These are phyloP conservation scores for Alternaria arbusti DNA, from an alignment of 2,329 filamentous ascomycete genomes.

Conservation along the genomic window DNA sequence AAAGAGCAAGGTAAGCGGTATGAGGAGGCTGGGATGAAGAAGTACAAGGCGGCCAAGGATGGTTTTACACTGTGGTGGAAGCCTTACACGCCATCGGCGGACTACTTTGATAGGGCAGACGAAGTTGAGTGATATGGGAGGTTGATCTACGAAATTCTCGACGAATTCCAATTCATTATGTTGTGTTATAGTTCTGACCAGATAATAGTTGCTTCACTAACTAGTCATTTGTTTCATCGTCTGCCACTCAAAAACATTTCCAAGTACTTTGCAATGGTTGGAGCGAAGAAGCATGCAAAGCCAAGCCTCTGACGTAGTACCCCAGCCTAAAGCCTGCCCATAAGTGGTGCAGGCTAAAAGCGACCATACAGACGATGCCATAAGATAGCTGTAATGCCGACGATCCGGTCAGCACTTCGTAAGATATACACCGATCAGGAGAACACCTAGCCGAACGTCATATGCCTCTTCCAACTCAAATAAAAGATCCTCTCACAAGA, in stretches of 20 bases:
- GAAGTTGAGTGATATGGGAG: neutral
- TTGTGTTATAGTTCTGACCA: neutral
- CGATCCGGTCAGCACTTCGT: neutral
- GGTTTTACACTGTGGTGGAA: neutral
- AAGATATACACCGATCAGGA: neutral
- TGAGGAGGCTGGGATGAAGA: neutral
- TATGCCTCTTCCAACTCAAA: neutral
- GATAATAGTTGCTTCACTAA: neutral
- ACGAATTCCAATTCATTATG: accelerated
- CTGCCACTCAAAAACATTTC: neutral
- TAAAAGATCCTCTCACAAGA: neutral
- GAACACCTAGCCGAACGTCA: neutral
- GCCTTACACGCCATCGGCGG: neutral
- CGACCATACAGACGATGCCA: neutral
- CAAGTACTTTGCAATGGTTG: neutral
- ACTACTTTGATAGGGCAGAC: neutral
- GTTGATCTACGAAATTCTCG: neutral
- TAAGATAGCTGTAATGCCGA: neutral
- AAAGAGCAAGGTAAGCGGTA: accelerated
- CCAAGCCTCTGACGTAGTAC: neutral
- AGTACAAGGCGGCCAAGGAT: neutral
- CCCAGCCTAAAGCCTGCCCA: neutral
- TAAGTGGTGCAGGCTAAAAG: neutral
- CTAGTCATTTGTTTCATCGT: neutral
- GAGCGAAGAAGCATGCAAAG: neutral